A percentile compares a stretch with the other conserved stretches of the same genome.
These are phyloP conservation scores for Neofusicoccum sp. DNA, from an alignment of 2,329 filamentous ascomycete species.

Conservation along the genomic window DNA sequence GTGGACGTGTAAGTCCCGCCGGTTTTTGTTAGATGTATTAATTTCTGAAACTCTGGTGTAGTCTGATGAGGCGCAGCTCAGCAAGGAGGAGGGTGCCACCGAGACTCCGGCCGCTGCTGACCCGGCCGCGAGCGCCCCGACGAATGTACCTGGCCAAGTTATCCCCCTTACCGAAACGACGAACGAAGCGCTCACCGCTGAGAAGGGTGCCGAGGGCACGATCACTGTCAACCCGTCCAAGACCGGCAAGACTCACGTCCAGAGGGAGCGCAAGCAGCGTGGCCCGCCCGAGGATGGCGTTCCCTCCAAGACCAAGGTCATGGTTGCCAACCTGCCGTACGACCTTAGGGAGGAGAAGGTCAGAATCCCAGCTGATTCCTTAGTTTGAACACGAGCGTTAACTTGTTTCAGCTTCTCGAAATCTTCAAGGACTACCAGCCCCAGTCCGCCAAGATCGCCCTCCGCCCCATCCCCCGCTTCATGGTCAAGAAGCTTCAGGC, in stretches of 20 bases:
- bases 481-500: conserved; percentile 99
- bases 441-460: conserved; percentile 94
- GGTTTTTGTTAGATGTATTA: conserved; percentile 22
- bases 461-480: conserved; percentile 96
- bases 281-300: conserved; percentile 96
- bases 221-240: conserved; percentile 38
- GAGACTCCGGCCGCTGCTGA: conserved; percentile 46
- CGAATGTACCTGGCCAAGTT: conserved; percentile 53
- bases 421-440: conserved; percentile 92
- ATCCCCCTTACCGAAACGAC: conserved; percentile 51
- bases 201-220: conserved; percentile 48
- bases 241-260: conserved; percentile 47
- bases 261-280: conserved; percentile 71
- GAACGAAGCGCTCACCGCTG: conserved; percentile 56
- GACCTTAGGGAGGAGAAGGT: conserved; percentile 98
- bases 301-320: conserved; percentile 99
- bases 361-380: conserved; percentile 32
- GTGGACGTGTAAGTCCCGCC: conserved; percentile 66
- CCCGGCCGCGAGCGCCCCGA: conserved; percentile 40
- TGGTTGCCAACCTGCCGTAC: conserved; percentile 99
- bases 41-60: neutral
- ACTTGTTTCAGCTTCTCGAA: conserved; percentile 77
- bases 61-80: neutral
- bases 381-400: conserved; percentile 13
- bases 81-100: conserved; percentile 46